phyloP scores from a whole-genome alignment of 106 monocot species.

The Cymbidium sinense region DNA sequence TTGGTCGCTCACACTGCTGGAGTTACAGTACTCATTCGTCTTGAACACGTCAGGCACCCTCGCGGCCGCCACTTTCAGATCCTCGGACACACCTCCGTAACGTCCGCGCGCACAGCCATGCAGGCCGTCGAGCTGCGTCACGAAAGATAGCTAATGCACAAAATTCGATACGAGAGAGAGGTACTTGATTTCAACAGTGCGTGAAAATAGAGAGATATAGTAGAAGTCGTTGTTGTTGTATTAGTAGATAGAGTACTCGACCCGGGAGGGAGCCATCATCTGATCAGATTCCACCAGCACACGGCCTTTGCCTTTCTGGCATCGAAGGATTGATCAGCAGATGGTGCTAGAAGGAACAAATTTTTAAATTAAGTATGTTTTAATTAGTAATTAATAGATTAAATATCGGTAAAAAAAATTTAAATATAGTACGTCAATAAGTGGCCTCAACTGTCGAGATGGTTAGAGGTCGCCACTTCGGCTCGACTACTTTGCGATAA shows the following conservation, averaged over 20 bases:
- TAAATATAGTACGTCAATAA: too few species aligned
- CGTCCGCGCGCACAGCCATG: slow-evolving; percentile 17
- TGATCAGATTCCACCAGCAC: neutral
- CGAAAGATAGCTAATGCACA: neutral
- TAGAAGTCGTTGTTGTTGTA: slow-evolving; percentile 21
- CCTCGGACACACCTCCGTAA: slow-evolving; percentile 27
- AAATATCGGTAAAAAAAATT: too few species aligned
- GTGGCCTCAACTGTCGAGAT: too few species aligned
- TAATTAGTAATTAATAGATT: too few species aligned
- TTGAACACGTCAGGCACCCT: slow-evolving; percentile 37
- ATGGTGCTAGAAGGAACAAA: neutral
- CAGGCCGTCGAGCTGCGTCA: slow-evolving; percentile 5
- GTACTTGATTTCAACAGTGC: slow-evolving; percentile 14
- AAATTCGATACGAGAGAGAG: too few species aligned
- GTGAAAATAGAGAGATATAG: slow-evolving; percentile 34
- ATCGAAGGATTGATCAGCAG: slow-evolving; percentile 1
- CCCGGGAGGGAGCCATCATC: neutral
- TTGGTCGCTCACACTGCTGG: slow-evolving; percentile 19
- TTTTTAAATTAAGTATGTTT: too few species aligned
- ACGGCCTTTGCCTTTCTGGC: neutral
- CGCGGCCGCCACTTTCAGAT: slow-evolving; percentile 32
- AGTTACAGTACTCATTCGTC: slow-evolving; percentile 23
- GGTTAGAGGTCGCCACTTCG: too few species aligned
- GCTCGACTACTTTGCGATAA: too few species aligned
- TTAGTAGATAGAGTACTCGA: neutral